These are phyloP conservation scores for Lyophyllum atratum DNA, from an alignment of 768 basidiomycete genomes.

Conservation along the genomic window DNA sequence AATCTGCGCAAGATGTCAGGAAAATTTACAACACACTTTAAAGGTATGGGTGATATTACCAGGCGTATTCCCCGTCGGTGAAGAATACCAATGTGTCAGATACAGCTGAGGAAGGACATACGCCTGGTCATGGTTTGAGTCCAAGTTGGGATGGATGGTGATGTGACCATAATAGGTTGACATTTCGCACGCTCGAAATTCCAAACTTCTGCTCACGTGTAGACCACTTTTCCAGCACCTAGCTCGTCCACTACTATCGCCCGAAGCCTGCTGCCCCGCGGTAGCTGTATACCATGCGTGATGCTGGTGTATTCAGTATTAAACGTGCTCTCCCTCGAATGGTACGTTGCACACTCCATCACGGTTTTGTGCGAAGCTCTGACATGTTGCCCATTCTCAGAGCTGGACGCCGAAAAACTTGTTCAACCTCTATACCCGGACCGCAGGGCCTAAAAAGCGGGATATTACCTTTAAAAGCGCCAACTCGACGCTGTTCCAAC, in stretches of 20 bases:
- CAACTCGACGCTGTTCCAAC: slow-evolving; percentile 76
- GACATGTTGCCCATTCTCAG: slow-evolving; percentile 45
- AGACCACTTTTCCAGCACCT: neutral
- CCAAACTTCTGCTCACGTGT: neutral
- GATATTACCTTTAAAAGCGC: slow-evolving; percentile 63
- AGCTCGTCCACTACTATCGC: neutral
- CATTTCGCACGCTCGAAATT: slow-evolving; percentile 8
- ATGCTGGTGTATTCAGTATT: slow-evolving; percentile 36
- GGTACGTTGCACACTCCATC: slow-evolving; percentile 43
- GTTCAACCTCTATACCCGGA: slow-evolving; percentile 86
- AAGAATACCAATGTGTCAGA: neutral
- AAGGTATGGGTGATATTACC: neutral
- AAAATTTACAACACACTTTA: neutral
- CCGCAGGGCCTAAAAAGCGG: slow-evolving; percentile 44
- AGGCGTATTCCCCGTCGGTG: neutral
- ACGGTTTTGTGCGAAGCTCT: neutral
- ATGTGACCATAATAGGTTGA: too few relatives aligned
- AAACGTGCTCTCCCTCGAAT: slow-evolving; percentile 75
- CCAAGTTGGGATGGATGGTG: too few relatives aligned
- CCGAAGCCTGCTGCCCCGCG: neutral
- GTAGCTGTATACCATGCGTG: slow-evolving; percentile 32
- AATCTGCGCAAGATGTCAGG: neutral
- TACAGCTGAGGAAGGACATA: too few relatives aligned
- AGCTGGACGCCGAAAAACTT: slow-evolving; percentile 90
- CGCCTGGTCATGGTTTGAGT: too few relatives aligned